phyloP scores from a whole-genome alignment of 805 yeast species.

The Pichia ethanolica region DNA sequence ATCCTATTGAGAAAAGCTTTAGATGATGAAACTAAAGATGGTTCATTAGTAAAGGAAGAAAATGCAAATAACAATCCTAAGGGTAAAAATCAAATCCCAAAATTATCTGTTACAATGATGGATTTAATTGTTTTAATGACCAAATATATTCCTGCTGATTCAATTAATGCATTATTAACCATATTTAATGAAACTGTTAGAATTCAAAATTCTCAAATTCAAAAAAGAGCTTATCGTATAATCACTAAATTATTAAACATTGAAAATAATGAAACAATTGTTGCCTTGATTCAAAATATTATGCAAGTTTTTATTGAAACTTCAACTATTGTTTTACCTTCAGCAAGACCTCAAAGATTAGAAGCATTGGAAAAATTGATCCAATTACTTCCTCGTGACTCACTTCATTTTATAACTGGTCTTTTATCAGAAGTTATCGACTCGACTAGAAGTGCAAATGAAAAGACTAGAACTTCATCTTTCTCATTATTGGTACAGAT shows the following conservation, averaged over 20 bases:
- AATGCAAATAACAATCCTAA: slow-evolving; percentile 30
- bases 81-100: slow-evolving; percentile 33
- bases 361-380: slow-evolving; percentile 57
- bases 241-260: slow-evolving; percentile 64
- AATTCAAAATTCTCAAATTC: slow-evolving; percentile 58
- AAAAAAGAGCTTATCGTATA: slow-evolving; percentile 84
- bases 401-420: slow-evolving; percentile 72
- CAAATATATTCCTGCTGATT: slow-evolving; percentile 64
- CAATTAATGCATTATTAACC: slow-evolving; percentile 68
- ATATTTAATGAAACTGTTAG: slow-evolving; percentile 66
- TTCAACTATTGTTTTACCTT: slow-evolving; percentile 50
- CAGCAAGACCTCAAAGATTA: slow-evolving; percentile 78
- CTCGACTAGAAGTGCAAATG: slow-evolving; percentile 88
- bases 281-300: slow-evolving; percentile 47
- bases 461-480: slow-evolving; percentile 78
- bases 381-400: slow-evolving; percentile 52
- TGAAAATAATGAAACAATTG: slow-evolving; percentile 48
- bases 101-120: slow-evolving; percentile 76
- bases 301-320: slow-evolving; percentile 52
- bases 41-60: slow-evolving; percentile 25
- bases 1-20: slow-evolving; percentile 66
- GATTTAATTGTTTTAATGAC: slow-evolving; percentile 85
- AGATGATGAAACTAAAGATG: slow-evolving; percentile 43
- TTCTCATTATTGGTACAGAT: slow-evolving; percentile 68
- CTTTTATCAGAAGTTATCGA: slow-evolving; percentile 81